Base-by-base conservation (phyloP, 1,139 yeast species). In the Hemisphaericaspora xylanilytica region DNA sequence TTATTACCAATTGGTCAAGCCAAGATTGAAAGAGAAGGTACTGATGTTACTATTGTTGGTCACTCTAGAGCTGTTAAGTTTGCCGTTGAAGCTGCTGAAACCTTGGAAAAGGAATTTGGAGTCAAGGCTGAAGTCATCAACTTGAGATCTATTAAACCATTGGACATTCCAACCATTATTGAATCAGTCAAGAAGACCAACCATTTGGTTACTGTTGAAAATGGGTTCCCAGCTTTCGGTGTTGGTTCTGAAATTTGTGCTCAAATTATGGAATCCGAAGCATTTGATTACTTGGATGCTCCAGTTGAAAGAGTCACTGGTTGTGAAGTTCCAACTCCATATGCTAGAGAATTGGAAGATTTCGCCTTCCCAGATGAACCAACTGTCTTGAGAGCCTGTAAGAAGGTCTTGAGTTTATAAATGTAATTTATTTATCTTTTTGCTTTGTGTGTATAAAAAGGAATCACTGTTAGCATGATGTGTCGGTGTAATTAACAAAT, bases 261-360 rank as follows among this genome's bases (percentile, higher is more conserved):
- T 48, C 96, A 89, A 71, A 78, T 94, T 61, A 89, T 92, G 97
- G 99, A 94, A 74, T 81, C 95, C 41, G 97, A 90, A 69, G 97
- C 96, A 41, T 92, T 92, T 55, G 98, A 94, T 71, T 87, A 89
- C 79, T 81, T 94, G 66, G 99, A 94, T 68, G 96, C 98, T 48
- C 99, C 99, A 53, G 92, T 92, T 52, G 95, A 85, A 73, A 88
- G 98, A 78, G 94, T 90, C 58, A 94, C 98, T 45, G 98, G 98
- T 67, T 95, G 97, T 62, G 99, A 94, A 73, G 97, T 90, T 28
- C 98, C 99, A 64, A 94, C 98, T 54, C 99, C 99, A 50, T 94
- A 94, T 65, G 96, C 97, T 54, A 80, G 82, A 68, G 94, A 85
- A 71, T 80, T 94, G 63, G 99, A 94, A 78, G 95, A 86, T 72